Conservation (phyloP, 257 asterid species). For the Knoxia roxburghii region DNA sequence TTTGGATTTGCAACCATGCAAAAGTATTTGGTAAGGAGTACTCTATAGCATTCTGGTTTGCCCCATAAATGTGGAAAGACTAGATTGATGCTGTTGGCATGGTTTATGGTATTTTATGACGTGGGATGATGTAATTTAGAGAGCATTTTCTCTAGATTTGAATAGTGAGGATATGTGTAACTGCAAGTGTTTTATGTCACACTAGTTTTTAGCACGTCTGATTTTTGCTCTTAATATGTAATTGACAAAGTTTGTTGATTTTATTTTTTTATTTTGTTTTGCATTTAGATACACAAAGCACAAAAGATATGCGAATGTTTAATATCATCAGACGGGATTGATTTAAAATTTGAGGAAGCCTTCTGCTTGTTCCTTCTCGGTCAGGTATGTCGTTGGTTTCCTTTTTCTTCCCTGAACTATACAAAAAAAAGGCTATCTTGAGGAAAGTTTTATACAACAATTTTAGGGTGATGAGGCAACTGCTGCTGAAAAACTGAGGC, state of each 20-base stretch:
- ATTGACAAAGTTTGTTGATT: conserved; percentile 16
- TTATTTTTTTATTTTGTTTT: no score
- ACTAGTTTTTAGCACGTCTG: not conserved
- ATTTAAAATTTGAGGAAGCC: conserved; percentile 90
- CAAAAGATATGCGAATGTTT: conserved; percentile 77
- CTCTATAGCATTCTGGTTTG: not conserved
- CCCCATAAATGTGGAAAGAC: not conserved
- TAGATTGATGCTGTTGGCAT: conserved; percentile 6
- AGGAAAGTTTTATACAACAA: not conserved
- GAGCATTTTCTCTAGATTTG: not conserved
- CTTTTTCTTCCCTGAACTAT: conserved; percentile 5
- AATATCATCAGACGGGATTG: conserved; percentile 82
- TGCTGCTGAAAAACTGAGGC: conserved; percentile 65
- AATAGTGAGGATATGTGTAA: no score
- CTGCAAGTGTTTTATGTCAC: no score
- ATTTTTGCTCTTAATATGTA: conserved; percentile 2
- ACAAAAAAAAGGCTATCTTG: not conserved
- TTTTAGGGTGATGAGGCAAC: conserved; percentile 84
- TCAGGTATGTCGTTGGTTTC: conserved; percentile 52
- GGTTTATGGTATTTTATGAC: not conserved
- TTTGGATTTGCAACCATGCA: conserved; percentile 92
- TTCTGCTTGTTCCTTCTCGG: conserved; percentile 91
- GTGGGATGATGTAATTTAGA: not conserved
- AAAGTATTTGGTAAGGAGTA: conserved; percentile 66
- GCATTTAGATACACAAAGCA: conserved; percentile 68